These are phyloP conservation scores for Endothia cerciana DNA, from an alignment of 2,329 filamentous ascomycete genomes.

Conservation along the genomic window DNA sequence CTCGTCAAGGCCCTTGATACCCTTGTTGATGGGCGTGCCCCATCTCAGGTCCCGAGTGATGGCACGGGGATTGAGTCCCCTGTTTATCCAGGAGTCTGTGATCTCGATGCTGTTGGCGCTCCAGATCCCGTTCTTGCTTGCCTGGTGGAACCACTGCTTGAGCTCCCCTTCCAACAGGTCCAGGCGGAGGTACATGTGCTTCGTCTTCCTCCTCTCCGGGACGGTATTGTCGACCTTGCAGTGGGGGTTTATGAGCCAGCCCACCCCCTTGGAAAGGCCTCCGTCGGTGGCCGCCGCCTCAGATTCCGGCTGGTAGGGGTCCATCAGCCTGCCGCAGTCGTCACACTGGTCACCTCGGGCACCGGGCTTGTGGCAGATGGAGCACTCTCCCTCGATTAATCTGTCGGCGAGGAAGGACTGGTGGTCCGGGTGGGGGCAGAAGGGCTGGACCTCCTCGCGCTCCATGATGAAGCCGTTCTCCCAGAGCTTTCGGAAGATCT, in stretches of 20 bases:
- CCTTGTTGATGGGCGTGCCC: conserved; percentile 67
- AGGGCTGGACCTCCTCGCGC: conserved; percentile 85
- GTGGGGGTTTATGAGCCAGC: conserved; percentile 65
- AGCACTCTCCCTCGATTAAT: conserved; percentile 80
- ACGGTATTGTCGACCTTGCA: conserved; percentile 90
- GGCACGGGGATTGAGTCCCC: conserved; percentile 82
- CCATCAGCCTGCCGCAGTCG: conserved; percentile 72
- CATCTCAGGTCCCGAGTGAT: conserved; percentile 94
- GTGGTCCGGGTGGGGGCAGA: conserved; percentile 72
- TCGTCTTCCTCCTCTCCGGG: conserved; percentile 80
- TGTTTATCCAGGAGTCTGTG: conserved; percentile 78
- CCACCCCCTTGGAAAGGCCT: conserved; percentile 48
- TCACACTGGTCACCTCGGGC: conserved; percentile 64
- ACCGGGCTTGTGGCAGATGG: conserved; percentile 72
- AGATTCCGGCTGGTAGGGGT: conserved; percentile 63
- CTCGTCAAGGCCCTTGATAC: conserved; percentile 53
- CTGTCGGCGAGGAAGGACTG: conserved; percentile 81
- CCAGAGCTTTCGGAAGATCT: conserved; percentile 85
- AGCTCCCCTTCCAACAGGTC: conserved; percentile 81
- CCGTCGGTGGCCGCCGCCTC: conserved; percentile 38
- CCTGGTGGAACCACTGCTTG: conserved; percentile 75
- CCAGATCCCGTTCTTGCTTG: conserved; percentile 76
- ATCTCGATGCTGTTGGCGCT: conserved; percentile 75
- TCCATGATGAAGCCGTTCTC: conserved; percentile 89
- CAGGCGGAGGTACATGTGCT: conserved; percentile 86